phyloP scores from a whole-genome alignment of 2,329 filamentous ascomycete species.

The Thielaviopsis punctulata region DNA sequence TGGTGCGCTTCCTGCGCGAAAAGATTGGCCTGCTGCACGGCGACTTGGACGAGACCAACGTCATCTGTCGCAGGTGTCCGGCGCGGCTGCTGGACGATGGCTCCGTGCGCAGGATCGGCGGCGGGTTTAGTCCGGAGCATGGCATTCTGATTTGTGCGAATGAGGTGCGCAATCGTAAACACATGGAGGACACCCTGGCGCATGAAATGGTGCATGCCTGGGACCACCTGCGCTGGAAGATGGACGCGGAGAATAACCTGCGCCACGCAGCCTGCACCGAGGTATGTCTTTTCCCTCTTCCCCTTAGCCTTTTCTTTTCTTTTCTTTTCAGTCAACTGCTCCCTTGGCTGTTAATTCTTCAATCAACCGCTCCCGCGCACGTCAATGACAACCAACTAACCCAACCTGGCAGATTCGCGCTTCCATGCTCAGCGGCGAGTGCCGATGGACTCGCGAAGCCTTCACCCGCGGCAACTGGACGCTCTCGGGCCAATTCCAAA shows the following conservation, averaged over 20 bases:
- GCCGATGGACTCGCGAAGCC: conserved; percentile 74
- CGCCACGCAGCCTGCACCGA: conserved; percentile 88
- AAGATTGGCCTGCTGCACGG: conserved; percentile 69
- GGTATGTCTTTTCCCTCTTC: conserved; percentile 29
- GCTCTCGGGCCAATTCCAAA: conserved; percentile 81
- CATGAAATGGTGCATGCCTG: conserved; percentile 98
- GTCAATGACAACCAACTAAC: conserved; percentile 10
- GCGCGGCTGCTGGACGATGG: conserved; percentile 38
- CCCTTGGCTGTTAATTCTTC: no score
- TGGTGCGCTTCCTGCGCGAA: conserved; percentile 71
- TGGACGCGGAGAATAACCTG: conserved; percentile 63
- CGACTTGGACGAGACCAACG: conserved; percentile 52
- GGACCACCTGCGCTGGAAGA: conserved; percentile 81
- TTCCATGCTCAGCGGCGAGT: conserved; percentile 84
- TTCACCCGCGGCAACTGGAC: conserved; percentile 74
- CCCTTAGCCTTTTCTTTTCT: neutral
- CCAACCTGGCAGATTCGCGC: conserved; percentile 55
- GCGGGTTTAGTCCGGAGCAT: conserved; percentile 72
- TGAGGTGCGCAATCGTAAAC: conserved; percentile 59
- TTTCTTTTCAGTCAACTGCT: neutral
- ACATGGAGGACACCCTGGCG: conserved; percentile 82
- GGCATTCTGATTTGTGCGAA: conserved; percentile 91
- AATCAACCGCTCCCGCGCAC: neutral
- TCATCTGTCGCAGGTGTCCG: conserved; percentile 67
- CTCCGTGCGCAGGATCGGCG: conserved; percentile 46